Conservation (phyloP, 2,329 filamentous ascomycete genomes). For the Cadophora sp. region DNA sequence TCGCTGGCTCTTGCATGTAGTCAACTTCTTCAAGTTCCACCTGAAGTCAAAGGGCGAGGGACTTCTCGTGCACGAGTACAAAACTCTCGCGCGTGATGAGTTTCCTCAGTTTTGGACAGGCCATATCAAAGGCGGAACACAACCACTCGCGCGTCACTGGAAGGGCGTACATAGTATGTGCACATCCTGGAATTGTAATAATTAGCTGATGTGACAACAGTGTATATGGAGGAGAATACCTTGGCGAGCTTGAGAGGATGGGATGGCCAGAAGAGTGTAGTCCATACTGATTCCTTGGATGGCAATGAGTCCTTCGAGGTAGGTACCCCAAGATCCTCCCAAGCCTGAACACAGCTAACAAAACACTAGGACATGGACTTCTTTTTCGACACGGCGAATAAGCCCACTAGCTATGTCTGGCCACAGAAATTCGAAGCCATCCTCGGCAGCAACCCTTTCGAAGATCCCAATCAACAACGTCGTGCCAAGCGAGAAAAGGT, state of each 20-base stretch:
- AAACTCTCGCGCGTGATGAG: constrained; percentile 46
- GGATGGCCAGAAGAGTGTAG: constrained; percentile 11
- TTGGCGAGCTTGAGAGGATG: constrained; percentile 33
- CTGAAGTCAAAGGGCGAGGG: constrained; percentile 49
- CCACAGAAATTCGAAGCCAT: constrained; percentile 35
- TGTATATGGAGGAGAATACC: constrained; percentile 34
- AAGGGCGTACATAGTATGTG: constrained; percentile 56
- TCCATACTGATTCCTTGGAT: constrained; percentile 36
- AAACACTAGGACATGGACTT: constrained; percentile 38
- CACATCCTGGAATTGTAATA: background rate
- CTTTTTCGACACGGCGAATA: constrained; percentile 38
- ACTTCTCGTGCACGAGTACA: constrained; percentile 48
- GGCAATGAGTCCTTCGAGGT: constrained; percentile 38
- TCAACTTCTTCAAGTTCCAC: constrained; percentile 61
- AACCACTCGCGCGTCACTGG: constrained; percentile 53
- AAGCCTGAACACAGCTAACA: background rate
- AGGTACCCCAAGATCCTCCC: background rate
- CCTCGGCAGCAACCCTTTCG: constrained; percentile 38
- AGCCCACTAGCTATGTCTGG: constrained; percentile 34
- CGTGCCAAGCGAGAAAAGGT: background rate
- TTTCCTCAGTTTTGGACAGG: constrained; percentile 52
- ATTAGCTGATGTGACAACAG: constrained; percentile 24
- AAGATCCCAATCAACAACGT: constrained; percentile 5
- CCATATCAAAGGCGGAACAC: constrained; percentile 45
- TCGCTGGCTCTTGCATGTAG: constrained; percentile 53